Percentiles rank a stretch among this genome's conserved stretches.
These are phyloP conservation scores for Cryphonectria naterciae DNA, from an alignment of 2,329 filamentous ascomycete species.

Conservation along the genomic window DNA sequence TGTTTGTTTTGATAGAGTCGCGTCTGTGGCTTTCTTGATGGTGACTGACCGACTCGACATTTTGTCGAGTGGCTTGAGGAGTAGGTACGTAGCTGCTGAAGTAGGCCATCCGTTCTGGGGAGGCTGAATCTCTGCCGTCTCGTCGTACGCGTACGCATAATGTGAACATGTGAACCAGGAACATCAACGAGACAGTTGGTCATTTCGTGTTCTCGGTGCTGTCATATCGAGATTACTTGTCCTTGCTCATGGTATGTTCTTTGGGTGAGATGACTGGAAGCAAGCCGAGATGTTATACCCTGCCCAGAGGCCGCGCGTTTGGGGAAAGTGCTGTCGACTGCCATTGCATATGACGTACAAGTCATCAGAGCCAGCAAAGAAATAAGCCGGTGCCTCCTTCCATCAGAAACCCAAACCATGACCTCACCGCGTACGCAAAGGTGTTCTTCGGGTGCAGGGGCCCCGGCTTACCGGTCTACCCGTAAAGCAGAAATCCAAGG, in stretches of 20 bases:
- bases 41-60: background rate
- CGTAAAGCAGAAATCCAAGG: background rate
- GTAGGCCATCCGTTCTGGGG: background rate
- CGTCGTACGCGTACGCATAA: background rate
- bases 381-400: background rate
- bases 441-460: background rate
- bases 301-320: background rate
- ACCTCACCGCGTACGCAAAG: background rate
- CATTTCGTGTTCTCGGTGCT: background rate
- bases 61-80: background rate
- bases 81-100: background rate
- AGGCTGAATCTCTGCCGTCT: background rate
- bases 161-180: background rate
- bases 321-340: background rate
- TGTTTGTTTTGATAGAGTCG: background rate
- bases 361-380: constrained; percentile 3
- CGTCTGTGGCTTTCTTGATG: background rate
- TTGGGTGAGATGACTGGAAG: background rate
- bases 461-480: background rate
- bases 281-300: background rate
- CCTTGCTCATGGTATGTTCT: background rate
- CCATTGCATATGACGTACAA: constrained; percentile 7
- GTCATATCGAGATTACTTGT: background rate
- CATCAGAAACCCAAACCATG: background rate
- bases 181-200: background rate